phyloP scores from a whole-genome alignment of 345 rosid species.

The Noccaea bulbosa region DNA sequence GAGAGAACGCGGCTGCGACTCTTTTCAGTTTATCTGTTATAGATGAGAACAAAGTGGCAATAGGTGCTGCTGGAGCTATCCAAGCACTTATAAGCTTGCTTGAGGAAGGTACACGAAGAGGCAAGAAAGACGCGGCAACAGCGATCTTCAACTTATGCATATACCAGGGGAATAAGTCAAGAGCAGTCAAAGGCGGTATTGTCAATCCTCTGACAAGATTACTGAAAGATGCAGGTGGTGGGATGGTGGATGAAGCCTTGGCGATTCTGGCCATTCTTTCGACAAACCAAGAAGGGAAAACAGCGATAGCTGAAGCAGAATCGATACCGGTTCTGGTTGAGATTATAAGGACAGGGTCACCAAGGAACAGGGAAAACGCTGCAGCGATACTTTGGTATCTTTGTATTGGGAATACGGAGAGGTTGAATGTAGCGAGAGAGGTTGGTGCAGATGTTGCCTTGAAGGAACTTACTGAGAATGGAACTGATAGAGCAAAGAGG shows the following conservation, averaged over 20 bases:
- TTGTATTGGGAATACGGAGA: slow-evolving; percentile 66
- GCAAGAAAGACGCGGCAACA: slow-evolving; percentile 97
- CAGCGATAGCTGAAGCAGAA: slow-evolving; percentile 73
- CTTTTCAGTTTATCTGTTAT: slow-evolving; percentile 93
- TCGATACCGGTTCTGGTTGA: slow-evolving; percentile 77
- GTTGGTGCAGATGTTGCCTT: slow-evolving; percentile 73
- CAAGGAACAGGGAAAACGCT: slow-evolving; percentile 92
- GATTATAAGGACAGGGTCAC: slow-evolving; percentile 83
- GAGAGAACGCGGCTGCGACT: slow-evolving; percentile 98
- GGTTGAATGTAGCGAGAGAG: slow-evolving; percentile 68
- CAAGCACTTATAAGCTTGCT: slow-evolving; percentile 87
- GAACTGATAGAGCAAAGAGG: slow-evolving; percentile 97
- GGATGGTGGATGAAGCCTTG: slow-evolving; percentile 94
- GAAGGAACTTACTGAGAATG: slow-evolving; percentile 78
- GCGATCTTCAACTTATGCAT: slow-evolving; percentile 91
- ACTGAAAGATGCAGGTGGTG: slow-evolving; percentile 88
- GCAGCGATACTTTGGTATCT: slow-evolving; percentile 84
- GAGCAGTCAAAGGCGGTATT: slow-evolving; percentile 93
- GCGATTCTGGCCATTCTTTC: slow-evolving; percentile 93
- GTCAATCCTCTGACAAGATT: slow-evolving; percentile 72
- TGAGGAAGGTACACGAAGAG: slow-evolving; percentile 89
- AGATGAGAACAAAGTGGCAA: slow-evolving; percentile 96
- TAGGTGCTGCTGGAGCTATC: slow-evolving; percentile 95
- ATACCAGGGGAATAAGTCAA: slow-evolving; percentile 95
- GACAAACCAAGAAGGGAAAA: slow-evolving; percentile 86